phyloP scores from a whole-genome alignment of 495 filamentous ascomycete genomes.

The Penicillium tannophilum region DNA sequence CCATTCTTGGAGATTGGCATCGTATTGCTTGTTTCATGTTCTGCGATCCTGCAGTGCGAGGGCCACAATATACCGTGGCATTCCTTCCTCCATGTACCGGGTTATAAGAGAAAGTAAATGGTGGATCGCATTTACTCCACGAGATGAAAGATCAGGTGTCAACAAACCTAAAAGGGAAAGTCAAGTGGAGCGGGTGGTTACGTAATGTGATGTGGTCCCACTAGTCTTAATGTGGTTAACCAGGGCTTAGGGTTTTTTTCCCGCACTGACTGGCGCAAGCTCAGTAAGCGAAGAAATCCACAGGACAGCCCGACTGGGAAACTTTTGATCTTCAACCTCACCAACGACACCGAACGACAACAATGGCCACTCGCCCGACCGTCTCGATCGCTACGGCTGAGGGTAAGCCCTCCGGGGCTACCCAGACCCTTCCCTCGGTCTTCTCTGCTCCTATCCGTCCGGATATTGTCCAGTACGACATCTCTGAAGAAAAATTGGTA shows the following conservation, averaged over 20 bases:
- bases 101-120: not conserved
- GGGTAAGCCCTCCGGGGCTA: constrained; percentile 84
- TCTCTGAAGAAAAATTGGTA: constrained; percentile 16
- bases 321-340: constrained; percentile 48
- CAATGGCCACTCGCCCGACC: constrained; percentile 92
- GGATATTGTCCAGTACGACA: constrained; percentile 90
- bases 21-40: not conserved
- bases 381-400: constrained; percentile 92
- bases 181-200: constrained; percentile 4
- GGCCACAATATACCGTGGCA: not conserved
- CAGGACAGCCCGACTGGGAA: constrained; percentile 35
- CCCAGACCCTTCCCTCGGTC: constrained; percentile 88
- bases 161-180: constrained; percentile 5
- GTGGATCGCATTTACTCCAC: constrained; percentile 8
- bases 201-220: not conserved
- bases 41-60: not conserved
- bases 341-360: constrained; percentile 54
- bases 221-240: constrained; percentile 23
- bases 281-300: constrained; percentile 55
- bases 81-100: not conserved
- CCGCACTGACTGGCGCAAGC: constrained; percentile 22
- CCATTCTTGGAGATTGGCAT: not conserved
- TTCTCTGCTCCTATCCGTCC: constrained; percentile 96
- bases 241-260: constrained; percentile 44
- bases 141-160: constrained; percentile 1